Evolutionary conservation across 2,329 filamentous ascomycete species (phyloP).

Genomic region (Bipolaris gigantea): DNA sequence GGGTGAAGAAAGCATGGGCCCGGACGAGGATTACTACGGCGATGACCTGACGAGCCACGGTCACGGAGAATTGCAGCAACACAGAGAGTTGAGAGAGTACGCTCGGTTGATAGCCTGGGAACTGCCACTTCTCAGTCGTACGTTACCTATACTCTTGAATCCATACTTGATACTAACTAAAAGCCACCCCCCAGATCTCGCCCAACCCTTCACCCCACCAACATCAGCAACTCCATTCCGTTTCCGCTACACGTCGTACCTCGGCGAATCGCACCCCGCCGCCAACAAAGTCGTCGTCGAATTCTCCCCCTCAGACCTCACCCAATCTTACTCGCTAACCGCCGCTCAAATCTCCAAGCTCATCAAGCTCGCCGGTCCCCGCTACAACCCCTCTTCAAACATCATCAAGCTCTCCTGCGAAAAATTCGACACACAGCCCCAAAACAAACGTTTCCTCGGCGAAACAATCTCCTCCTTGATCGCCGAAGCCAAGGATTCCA

Average conservation of each 20-base stretch:
- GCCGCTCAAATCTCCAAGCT: slow-evolving; percentile 74
- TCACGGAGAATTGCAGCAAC: slow-evolving; percentile 84
- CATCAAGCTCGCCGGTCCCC: slow-evolving; percentile 79
- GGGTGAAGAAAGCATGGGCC: slow-evolving; percentile 54
- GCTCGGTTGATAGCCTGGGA: slow-evolving; percentile 89
- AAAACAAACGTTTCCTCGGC: slow-evolving; percentile 94
- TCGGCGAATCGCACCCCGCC: slow-evolving; percentile 90
- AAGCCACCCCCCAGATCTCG: slow-evolving; percentile 63
- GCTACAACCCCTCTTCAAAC: slow-evolving; percentile 84
- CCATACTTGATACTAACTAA: neutral
- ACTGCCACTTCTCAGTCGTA: slow-evolving; percentile 87
- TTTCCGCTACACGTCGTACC: slow-evolving; percentile 95
- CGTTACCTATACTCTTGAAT: slow-evolving; percentile 42
- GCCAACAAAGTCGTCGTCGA: slow-evolving; percentile 93
- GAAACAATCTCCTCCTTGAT: slow-evolving; percentile 76
- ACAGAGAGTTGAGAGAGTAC: slow-evolving; percentile 87
- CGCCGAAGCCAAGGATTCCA: slow-evolving; percentile 70
- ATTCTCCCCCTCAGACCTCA: slow-evolving; percentile 75
- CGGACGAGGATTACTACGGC: slow-evolving; percentile 68
- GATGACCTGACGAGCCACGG: slow-evolving; percentile 83
- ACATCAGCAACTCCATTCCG: slow-evolving; percentile 70
- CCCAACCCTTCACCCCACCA: slow-evolving; percentile 77
- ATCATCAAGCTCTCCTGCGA: slow-evolving; percentile 90
- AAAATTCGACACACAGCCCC: slow-evolving; percentile 81
- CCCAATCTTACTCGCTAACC: slow-evolving; percentile 69